A percentile compares a stretch with the other conserved stretches of the same genome.
Conservation (phyloP, 129 eudicot species). For the Kitagawia praeruptora region DNA sequence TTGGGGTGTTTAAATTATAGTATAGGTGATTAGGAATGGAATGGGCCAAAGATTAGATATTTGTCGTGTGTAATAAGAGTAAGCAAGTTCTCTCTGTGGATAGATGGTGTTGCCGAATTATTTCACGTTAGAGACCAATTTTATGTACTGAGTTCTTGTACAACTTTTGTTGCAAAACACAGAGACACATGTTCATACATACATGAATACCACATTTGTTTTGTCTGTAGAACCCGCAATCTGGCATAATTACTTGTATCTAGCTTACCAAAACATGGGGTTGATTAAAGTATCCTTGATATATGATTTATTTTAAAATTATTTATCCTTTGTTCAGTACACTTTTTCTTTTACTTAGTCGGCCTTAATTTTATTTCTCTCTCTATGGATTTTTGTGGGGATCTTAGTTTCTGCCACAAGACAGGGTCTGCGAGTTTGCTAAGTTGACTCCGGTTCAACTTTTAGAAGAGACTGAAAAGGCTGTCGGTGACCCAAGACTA, state of each 20-base stretch:
- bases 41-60: not conserved
- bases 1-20: too few species aligned
- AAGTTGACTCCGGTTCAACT: constrained; percentile 85
- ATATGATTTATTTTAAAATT: not conserved
- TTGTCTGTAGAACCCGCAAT: not conserved
- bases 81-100: not conserved
- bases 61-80: not conserved
- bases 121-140: not conserved
- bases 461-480: constrained; percentile 89
- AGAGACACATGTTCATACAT: not conserved
- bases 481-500: constrained; percentile 88
- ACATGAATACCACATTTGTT: not conserved
- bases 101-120: not conserved
- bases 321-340: not conserved
- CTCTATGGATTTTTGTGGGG: constrained; percentile 11
- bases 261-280: not conserved
- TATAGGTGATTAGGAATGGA: too few species aligned
- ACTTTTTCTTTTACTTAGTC: not conserved
- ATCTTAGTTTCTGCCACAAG: constrained; percentile 86
- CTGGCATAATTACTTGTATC: not conserved
- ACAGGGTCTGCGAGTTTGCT: constrained; percentile 97
- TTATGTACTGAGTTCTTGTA: not conserved
- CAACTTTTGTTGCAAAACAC: not conserved
- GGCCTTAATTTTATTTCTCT: not conserved
- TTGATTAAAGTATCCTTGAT: not conserved